phyloP scores from a whole-genome alignment of 805 yeast genomes.

The Kuraishia molischiana region DNA sequence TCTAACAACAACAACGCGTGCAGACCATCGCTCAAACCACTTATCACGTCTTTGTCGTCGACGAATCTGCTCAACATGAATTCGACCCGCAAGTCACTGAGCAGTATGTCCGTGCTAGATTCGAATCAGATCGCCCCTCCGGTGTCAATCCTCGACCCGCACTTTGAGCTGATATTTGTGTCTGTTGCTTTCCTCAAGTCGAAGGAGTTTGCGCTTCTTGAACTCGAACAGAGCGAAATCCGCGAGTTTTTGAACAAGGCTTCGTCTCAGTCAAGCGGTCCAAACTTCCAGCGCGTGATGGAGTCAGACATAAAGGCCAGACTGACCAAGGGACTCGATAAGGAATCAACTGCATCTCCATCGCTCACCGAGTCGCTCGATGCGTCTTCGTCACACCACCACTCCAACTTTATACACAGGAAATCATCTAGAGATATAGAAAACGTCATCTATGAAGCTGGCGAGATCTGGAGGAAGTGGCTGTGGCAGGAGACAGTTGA shows the following conservation, averaged over 20 bases:
- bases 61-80: conserved; percentile 3
- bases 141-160: conserved; percentile 60
- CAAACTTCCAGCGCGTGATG: conserved; percentile 18
- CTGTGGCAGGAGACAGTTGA: conserved; percentile 52
- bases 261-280: conserved; percentile 36
- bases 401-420: neutral
- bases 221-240: conserved; percentile 85
- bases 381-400: neutral
- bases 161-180: conserved; percentile 65
- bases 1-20: conserved; percentile 10
- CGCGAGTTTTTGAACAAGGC: conserved; percentile 61
- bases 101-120: neutral
- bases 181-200: conserved; percentile 74
- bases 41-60: conserved; percentile 8
- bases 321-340: neutral
- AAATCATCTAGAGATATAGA: conserved; percentile 43
- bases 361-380: neutral
- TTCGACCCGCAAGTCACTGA: too few relatives aligned
- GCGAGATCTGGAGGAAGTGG: conserved; percentile 85
- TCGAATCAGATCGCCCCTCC: conserved; percentile 22
- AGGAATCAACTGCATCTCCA: neutral
- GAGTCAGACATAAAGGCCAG: conserved; percentile 6
- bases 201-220: conserved; percentile 67
- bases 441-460: conserved; percentile 66
- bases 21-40: conserved; percentile 3